These are phyloP conservation scores for Albizia julibrissin DNA, from an alignment of 306 rosid species.

Conservation along the genomic window DNA sequence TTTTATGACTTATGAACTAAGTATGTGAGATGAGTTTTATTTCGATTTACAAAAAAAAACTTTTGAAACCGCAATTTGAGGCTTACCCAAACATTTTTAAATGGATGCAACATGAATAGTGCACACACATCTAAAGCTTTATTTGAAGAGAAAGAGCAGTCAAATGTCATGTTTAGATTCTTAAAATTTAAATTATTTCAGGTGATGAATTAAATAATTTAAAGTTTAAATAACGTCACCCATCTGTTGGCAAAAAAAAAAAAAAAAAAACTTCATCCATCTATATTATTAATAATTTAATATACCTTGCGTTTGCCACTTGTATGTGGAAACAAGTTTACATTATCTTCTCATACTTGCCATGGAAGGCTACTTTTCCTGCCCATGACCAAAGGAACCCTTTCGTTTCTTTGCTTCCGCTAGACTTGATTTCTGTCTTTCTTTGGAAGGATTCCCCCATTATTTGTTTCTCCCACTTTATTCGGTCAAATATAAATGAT, in stretches of 20 bases:
- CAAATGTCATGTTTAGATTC: not conserved
- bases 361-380: conserved; percentile 39
- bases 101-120: not conserved
- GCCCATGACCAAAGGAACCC: conserved; percentile 32
- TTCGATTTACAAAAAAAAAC: too few relatives aligned
- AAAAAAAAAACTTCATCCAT: not conserved
- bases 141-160: not conserved
- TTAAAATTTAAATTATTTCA: not conserved
- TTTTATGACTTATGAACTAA: too few relatives aligned
- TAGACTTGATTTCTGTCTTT: not conserved
- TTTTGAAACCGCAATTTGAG: too few relatives aligned
- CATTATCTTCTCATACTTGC: conserved; percentile 13
- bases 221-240: not conserved
- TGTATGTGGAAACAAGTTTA: not conserved
- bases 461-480: not conserved
- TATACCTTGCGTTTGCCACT: conserved; percentile 27
- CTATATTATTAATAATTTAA: not conserved
- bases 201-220: not conserved
- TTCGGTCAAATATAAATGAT: not conserved
- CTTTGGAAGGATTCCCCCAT: not conserved
- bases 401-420: conserved; percentile 44
- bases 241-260: too few relatives aligned
- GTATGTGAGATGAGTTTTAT: too few relatives aligned
- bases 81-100: too few relatives aligned
- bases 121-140: not conserved